Evolutionary conservation across 768 basidiomycete species (phyloP).

Genomic region (Lactifluus subvellereus): DNA sequence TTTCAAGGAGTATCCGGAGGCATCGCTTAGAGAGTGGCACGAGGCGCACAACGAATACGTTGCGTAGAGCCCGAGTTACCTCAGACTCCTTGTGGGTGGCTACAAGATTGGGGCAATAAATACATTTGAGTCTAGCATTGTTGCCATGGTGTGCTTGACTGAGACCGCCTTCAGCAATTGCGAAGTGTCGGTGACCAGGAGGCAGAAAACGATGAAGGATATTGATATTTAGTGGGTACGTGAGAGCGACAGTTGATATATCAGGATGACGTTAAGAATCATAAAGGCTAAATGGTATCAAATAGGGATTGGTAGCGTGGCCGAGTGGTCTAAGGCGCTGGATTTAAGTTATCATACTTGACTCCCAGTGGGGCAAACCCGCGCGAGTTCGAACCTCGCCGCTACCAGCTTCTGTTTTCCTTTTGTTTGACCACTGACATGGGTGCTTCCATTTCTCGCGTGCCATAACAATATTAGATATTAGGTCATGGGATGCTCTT

Average conservation of each 20-base stretch:
- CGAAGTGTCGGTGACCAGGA: too few species aligned
- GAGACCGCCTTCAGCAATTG: too few species aligned
- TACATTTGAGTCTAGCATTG: not conserved
- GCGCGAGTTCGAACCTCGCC: constrained; percentile 92
- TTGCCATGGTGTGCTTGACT: too few species aligned
- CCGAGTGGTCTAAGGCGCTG: constrained; percentile 92
- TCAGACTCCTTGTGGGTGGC: not conserved
- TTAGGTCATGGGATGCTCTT: too few species aligned
- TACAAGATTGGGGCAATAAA: not conserved
- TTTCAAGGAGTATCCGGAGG: constrained; percentile 39
- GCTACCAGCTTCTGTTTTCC: constrained; percentile 45
- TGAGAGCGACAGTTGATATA: not conserved
- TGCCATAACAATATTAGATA: too few species aligned
- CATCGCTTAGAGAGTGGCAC: constrained; percentile 57
- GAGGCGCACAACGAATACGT: constrained; percentile 44
- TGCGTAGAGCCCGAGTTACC: constrained; percentile 3
- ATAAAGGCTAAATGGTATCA: not conserved
- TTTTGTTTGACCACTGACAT: constrained; percentile 11
- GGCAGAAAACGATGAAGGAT: too few species aligned
- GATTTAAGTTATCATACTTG: constrained; percentile 62
- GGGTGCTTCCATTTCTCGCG: not conserved
- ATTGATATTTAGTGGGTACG: too few species aligned
- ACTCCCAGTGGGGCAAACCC: constrained; percentile 80
- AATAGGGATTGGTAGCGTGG: constrained; percentile 50
- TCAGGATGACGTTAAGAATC: not conserved